Conservation (phyloP, 352 stramenopile genomes). For the Phytophthora melonis region DNA sequence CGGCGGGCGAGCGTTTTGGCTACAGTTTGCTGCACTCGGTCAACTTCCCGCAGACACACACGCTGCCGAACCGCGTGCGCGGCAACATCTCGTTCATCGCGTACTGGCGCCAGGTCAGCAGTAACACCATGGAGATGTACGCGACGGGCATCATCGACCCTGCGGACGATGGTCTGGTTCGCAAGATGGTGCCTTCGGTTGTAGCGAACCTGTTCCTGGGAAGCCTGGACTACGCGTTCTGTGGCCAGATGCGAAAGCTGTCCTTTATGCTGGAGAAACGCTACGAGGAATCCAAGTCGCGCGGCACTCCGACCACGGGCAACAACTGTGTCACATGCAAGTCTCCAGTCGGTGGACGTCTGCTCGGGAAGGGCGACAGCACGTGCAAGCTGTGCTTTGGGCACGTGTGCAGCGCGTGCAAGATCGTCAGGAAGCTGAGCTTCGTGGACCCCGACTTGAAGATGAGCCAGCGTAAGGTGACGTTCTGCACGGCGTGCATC, state of each 20-base stretch:
- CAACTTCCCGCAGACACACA: neutral
- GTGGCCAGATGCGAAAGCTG: neutral
- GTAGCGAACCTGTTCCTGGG: neutral
- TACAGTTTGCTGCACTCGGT: conserved; percentile 1
- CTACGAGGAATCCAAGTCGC: neutral
- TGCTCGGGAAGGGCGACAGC: neutral
- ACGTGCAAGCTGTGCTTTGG: neutral
- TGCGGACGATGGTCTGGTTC: neutral
- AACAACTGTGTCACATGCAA: neutral
- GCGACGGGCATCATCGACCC: neutral
- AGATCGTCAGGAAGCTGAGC: neutral
- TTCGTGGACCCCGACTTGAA: neutral
- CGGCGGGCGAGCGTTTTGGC: neutral
- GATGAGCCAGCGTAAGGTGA: neutral
- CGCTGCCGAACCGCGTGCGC: neutral
- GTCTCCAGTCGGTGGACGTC: neutral
- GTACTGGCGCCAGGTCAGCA: neutral
- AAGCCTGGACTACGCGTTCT: neutral
- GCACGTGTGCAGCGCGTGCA: neutral
- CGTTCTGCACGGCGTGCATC: neutral
- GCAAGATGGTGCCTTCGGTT: neutral
- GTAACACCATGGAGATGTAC: conserved; percentile 1
- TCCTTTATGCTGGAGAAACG: neutral
- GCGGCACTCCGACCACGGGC: neutral
- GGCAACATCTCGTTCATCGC: conserved; percentile 1